These are phyloP conservation scores for Aphanomyces euteiches DNA, from an alignment of 352 stramenopile genomes.

Conservation along the genomic window DNA sequence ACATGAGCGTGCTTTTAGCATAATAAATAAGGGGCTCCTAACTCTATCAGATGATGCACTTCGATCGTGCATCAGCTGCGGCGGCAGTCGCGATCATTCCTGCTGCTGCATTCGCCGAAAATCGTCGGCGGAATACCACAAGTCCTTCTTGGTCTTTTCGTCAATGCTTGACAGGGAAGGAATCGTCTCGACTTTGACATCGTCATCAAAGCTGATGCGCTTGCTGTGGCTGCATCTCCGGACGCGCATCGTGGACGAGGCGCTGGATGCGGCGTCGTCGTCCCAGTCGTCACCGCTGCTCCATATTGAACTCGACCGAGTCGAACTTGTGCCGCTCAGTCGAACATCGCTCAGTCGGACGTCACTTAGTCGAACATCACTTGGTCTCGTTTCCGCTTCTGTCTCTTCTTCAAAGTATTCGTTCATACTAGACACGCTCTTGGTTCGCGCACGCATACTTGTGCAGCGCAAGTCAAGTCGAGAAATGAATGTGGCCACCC, in stretches of 20 bases:
- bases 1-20: too few relatives aligned
- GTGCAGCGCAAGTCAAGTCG: neutral
- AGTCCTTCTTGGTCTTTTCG: conserved; percentile 65
- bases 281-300: conserved; percentile 30
- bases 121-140: conserved; percentile 75
- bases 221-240: conserved; percentile 63
- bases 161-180: conserved; percentile 66
- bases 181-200: conserved; percentile 70
- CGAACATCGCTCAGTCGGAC: conserved; percentile 17
- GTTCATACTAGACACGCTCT: conserved; percentile 61
- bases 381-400: conserved; percentile 35
- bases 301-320: conserved; percentile 18
- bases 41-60: neutral
- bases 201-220: conserved; percentile 73
- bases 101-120: conserved; percentile 43
- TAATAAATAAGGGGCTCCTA: conserved; percentile 27
- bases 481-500: conserved; percentile 2
- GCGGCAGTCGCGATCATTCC: neutral
- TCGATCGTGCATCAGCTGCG: neutral
- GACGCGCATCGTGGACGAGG: conserved; percentile 30
- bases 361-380: conserved; percentile 38
- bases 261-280: conserved; percentile 32
- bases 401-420: conserved; percentile 74
- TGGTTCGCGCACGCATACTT: conserved; percentile 63
- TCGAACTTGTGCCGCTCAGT: conserved; percentile 45